Percentiles rank a stretch among this genome's conserved stretches.
Conservation (phyloP, 2,329 filamentous ascomycete species). For the Annulohypoxylon truncatum region DNA sequence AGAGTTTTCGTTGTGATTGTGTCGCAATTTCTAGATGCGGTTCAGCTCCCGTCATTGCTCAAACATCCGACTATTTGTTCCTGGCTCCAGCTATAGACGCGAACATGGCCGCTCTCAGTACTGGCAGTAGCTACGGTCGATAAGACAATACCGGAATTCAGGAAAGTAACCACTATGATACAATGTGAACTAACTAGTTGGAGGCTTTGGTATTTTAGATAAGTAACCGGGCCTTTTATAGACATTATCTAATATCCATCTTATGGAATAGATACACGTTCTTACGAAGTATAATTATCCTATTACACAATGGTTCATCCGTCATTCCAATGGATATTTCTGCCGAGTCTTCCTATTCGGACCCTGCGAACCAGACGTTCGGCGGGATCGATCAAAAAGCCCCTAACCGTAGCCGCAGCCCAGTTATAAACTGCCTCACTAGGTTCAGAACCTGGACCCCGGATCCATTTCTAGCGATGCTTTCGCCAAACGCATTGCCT, state of each 20-base stretch:
- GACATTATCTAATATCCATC: not conserved
- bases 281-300: not conserved
- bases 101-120: conserved; percentile 18
- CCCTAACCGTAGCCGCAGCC: not conserved
- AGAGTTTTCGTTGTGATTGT: conserved; percentile 16
- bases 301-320: not conserved
- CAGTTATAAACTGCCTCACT: not conserved
- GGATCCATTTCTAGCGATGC: not conserved
- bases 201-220: not conserved
- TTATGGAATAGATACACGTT: not conserved
- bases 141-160: not conserved
- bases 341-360: conserved; percentile 10
- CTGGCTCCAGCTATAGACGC: conserved; percentile 21
- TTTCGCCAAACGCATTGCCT: not conserved
- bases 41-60: conserved; percentile 21
- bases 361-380: not conserved
- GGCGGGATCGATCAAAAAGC: conserved; percentile 22
- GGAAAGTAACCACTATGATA: conserved; percentile 8
- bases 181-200: not conserved
- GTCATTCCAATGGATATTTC: not conserved
- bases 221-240: not conserved
- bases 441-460: not conserved
- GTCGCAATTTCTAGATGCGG: conserved; percentile 22
- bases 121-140: conserved; percentile 11
- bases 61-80: conserved; percentile 22